A percentile compares a stretch with the other conserved stretches of the same genome.
These are phyloP conservation scores for Chrysopogon serrulatus DNA, from an alignment of 176 grass and related monocot genomes.

Conservation along the genomic window DNA sequence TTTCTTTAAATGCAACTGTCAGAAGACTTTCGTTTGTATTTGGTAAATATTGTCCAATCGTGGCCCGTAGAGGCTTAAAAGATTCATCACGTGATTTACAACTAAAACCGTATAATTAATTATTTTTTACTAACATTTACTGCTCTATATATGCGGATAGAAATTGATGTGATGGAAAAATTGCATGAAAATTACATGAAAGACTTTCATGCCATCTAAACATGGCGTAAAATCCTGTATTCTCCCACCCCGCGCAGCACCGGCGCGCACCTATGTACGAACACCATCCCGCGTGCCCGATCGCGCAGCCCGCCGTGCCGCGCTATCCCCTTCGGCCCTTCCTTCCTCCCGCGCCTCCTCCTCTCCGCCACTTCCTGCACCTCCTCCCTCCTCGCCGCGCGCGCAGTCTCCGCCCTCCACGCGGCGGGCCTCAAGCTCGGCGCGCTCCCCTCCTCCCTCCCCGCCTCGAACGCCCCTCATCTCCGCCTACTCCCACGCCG, in stretches of 20 bases:
- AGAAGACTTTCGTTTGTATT: too few species aligned
- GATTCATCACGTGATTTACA: too few species aligned
- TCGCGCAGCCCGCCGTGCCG: slow-evolving; percentile 9
- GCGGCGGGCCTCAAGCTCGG: slow-evolving; percentile 58
- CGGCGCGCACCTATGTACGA: neutral
- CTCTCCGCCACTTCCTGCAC: neutral
- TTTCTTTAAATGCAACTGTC: too few species aligned
- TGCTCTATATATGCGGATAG: too few species aligned
- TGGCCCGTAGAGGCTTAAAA: too few species aligned
- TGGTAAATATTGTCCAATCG: too few species aligned
- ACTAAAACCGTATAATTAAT: too few species aligned
- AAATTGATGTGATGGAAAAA: too few species aligned
- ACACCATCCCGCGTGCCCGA: neutral
- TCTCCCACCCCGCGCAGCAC: neutral
- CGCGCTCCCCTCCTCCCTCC: slow-evolving; percentile 28
- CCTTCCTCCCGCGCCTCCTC: slow-evolving; percentile 23
- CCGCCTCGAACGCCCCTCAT: slow-evolving; percentile 64
- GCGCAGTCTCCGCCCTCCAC: slow-evolving; percentile 34
- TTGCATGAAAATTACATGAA: too few species aligned
- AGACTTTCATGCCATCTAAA: too few species aligned
- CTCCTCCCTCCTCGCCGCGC: neutral
- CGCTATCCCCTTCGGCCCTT: slow-evolving; percentile 15
- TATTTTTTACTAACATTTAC: too few species aligned
- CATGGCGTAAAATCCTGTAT: too few species aligned
- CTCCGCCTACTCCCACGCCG: slow-evolving; percentile 43